Base-by-base conservation (phyloP, 305 asterid genomes). In the Solanum hybrid region DNA sequence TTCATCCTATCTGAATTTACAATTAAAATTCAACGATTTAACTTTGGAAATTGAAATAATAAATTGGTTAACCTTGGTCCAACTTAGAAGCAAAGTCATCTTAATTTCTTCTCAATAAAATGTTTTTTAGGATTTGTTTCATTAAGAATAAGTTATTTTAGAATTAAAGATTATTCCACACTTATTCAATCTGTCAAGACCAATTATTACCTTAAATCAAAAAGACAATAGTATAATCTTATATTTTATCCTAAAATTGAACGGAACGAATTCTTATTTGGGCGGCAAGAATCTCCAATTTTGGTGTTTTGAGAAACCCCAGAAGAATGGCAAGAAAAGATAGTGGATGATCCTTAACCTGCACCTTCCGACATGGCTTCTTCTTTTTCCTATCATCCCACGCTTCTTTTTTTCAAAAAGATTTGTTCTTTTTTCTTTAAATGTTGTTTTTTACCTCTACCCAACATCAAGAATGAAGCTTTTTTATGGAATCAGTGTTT, bases 391-490 rank as follows among this genome's bases (percentile, higher is more conserved):
- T 31, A 11, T 28, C 14, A 26, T 81, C 16, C 11, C 31, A 28
- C 24, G 40, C 34, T 88, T 69, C 87, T 74, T 77, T 91, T 31
- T 71, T 13, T 46, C 18, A 14, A 14, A 46, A 46, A 46, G 22
- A 5, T 2, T 14, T 14, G 0, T 88, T 69, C 87, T 74, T 77
- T 51, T 16, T 13, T 85, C 39, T 22, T 61, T 61, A 61, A 74
- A 69, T 89, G 87, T 20, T 71, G 35, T 39, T 89, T 64, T 90
- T 57, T 57, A 18, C 24, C 86, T 89, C n/a, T 80, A 33, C 91
- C 51, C 89, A 46, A 80, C 95, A 94, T 94, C 97, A 92, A 93
- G 89, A 92, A 94, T 95, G 97, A 94, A 90, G 94, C 91, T 91
- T 91, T 84, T 90, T 90, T 89, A 89, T 64, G 89, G 89, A 42